phyloP scores from a whole-genome alignment of 148 eudicot genomes.

The Chenopodium quinoa region DNA sequence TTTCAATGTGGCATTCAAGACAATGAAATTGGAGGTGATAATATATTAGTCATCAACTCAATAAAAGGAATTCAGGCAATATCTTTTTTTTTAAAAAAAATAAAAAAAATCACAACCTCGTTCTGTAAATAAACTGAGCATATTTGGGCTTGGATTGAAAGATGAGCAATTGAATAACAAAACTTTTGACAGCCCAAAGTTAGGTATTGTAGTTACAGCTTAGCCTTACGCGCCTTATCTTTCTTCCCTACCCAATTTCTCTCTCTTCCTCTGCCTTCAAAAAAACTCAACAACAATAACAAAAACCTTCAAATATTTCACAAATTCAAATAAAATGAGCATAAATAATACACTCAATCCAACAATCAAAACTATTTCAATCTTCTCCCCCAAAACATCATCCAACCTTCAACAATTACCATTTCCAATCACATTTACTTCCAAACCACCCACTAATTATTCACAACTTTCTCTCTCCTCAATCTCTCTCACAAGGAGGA shows the following conservation, averaged over 20 bases:
- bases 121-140: too few species aligned
- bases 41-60: too few species aligned
- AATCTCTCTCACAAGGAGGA: slow-evolving; percentile 38
- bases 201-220: too few species aligned
- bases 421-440: slow-evolving; percentile 19
- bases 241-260: background rate
- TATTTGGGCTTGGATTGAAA: too few species aligned
- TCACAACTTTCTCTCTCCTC: slow-evolving; percentile 20
- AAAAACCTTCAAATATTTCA: background rate
- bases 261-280: background rate
- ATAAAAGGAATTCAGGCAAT: too few species aligned
- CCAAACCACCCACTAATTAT: background rate
- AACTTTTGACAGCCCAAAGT: too few species aligned
- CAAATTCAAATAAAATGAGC: slow-evolving; percentile 11
- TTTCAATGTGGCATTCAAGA: too few species aligned
- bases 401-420: background rate
- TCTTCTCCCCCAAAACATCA: background rate
- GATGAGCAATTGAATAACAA: background rate
- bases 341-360: slow-evolving; percentile 9
- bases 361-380: slow-evolving; percentile 2
- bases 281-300: background rate
- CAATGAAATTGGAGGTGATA: too few species aligned
- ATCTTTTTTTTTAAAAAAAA: too few species aligned
- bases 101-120: too few species aligned
- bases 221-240: slow-evolving; percentile 17